phyloP scores from a whole-genome alignment of 2,329 filamentous ascomycete species.

The Stagonosporopsis chrysanthemi region DNA sequence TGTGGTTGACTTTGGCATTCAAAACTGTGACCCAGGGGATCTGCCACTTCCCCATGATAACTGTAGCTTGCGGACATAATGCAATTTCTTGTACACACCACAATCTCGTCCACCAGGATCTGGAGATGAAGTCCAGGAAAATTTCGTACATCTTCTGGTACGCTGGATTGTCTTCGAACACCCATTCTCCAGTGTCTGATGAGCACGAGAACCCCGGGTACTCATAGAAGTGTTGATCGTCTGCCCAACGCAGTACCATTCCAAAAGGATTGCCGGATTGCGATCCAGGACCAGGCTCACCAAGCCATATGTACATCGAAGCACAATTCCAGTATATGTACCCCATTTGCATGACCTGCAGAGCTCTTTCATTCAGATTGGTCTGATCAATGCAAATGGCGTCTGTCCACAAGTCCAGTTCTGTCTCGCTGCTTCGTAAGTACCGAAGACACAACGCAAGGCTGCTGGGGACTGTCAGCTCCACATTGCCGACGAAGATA shows the following conservation, averaged over 20 bases:
- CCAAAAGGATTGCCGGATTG: neutral
- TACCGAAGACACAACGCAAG: neutral
- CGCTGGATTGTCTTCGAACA: neutral
- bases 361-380: slow-evolving; percentile 12
- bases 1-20: neutral
- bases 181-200: neutral
- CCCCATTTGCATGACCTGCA: slow-evolving; percentile 21
- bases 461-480: slow-evolving; percentile 2
- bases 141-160: slow-evolving; percentile 5
- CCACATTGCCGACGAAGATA: neutral
- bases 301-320: slow-evolving; percentile 22
- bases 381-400: slow-evolving; percentile 23
- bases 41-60: neutral
- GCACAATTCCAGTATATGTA: slow-evolving; percentile 10
- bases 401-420: slow-evolving; percentile 15
- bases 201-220: neutral
- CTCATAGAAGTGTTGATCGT: slow-evolving; percentile 5
- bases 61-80: neutral
- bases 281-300: slow-evolving; percentile 9
- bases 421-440: neutral
- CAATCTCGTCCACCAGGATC: slow-evolving; percentile 7
- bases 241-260: slow-evolving; percentile 2
- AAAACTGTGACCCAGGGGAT: neutral
- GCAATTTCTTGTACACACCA: slow-evolving; percentile 9
- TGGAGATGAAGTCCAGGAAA: neutral